phyloP scores from a whole-genome alignment of 2,329 filamentous ascomycete genomes.

The Penicillium hesseltinei region DNA sequence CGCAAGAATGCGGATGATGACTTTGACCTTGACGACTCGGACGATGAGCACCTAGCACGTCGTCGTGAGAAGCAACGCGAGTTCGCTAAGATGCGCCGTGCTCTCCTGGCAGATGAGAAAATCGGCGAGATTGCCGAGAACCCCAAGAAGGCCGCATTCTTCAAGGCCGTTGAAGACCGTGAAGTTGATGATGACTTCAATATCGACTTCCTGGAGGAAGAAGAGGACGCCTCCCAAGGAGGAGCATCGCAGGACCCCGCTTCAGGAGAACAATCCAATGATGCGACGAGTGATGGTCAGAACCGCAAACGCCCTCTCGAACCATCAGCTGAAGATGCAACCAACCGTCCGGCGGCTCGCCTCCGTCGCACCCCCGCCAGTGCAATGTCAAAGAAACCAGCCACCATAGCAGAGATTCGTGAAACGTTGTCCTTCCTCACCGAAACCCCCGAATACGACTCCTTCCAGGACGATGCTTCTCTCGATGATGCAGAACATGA shows the following conservation, averaged over 20 bases:
- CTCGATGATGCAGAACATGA: slow-evolving; percentile 40
- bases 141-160: slow-evolving; percentile 84
- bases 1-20: slow-evolving; percentile 72
- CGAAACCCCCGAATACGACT: slow-evolving; percentile 61
- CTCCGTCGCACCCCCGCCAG: slow-evolving; percentile 59
- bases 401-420: slow-evolving; percentile 75
- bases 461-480: slow-evolving; percentile 54
- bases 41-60: slow-evolving; percentile 73
- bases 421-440: slow-evolving; percentile 81
- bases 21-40: slow-evolving; percentile 83
- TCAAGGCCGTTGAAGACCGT: slow-evolving; percentile 82
- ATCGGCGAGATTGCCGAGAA: slow-evolving; percentile 88
- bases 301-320: slow-evolving; percentile 45
- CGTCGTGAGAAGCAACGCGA: slow-evolving; percentile 80
- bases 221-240: slow-evolving; percentile 43
- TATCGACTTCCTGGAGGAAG: slow-evolving; percentile 66
- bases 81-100: slow-evolving; percentile 87
- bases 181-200: slow-evolving; percentile 70
- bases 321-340: slow-evolving; percentile 41
- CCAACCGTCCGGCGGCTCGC: slow-evolving; percentile 58
- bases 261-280: slow-evolving; percentile 22
- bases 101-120: slow-evolving; percentile 82
- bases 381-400: slow-evolving; percentile 61
- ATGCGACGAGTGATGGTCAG: slow-evolving; percentile 22
- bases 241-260: slow-evolving; percentile 27